These are phyloP conservation scores for Ophiocordyceps camponoti-floridani DNA, from an alignment of 2,329 filamentous ascomycete species.

Conservation along the genomic window DNA sequence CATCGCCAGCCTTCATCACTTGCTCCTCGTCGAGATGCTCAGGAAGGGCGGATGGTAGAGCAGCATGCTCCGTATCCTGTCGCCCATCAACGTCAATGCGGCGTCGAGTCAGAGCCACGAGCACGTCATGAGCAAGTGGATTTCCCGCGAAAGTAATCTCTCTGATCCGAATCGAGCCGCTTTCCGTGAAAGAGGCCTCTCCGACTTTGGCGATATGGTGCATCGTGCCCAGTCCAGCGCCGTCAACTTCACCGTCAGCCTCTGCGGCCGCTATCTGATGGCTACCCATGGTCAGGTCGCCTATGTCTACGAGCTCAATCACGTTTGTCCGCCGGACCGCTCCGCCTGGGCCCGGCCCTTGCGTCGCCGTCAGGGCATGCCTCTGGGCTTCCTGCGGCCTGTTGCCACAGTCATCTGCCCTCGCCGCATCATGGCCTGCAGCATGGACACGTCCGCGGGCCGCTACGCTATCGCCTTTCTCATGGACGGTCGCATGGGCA, in stretches of 20 bases:
- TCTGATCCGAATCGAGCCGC: slow-evolving; percentile 6
- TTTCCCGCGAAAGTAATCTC: slow-evolving; percentile 20
- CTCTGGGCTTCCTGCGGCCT: slow-evolving; percentile 17
- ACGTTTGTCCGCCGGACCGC: slow-evolving; percentile 13
- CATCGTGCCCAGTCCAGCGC: slow-evolving; percentile 6
- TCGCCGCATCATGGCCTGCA: slow-evolving; percentile 35
- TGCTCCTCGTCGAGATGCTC: slow-evolving; percentile 33
- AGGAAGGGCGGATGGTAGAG: slow-evolving; percentile 35
- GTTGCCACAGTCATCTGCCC: slow-evolving; percentile 38
- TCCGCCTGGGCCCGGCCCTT: slow-evolving; percentile 10
- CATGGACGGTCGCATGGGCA: slow-evolving; percentile 39
- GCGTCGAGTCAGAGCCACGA: slow-evolving; percentile 7
- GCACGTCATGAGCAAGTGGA: slow-evolving; percentile 20
- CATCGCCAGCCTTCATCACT: slow-evolving; percentile 31
- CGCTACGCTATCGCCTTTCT: slow-evolving; percentile 38
- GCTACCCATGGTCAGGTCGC: slow-evolving; percentile 34
- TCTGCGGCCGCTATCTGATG: slow-evolving; percentile 39
- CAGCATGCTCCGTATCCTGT: slow-evolving; percentile 12
- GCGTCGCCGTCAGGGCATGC: slow-evolving; percentile 7
- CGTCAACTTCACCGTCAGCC: slow-evolving; percentile 31
- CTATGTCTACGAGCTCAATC: slow-evolving; percentile 31
- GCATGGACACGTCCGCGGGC: slow-evolving; percentile 42
- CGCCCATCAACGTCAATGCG: slow-evolving; percentile 6
- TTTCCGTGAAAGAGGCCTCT: slow-evolving; percentile 15
- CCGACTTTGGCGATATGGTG: slow-evolving; percentile 18